phyloP scores from a whole-genome alignment of 805 yeast species.

The Nakazawaea laoshanensis region DNA sequence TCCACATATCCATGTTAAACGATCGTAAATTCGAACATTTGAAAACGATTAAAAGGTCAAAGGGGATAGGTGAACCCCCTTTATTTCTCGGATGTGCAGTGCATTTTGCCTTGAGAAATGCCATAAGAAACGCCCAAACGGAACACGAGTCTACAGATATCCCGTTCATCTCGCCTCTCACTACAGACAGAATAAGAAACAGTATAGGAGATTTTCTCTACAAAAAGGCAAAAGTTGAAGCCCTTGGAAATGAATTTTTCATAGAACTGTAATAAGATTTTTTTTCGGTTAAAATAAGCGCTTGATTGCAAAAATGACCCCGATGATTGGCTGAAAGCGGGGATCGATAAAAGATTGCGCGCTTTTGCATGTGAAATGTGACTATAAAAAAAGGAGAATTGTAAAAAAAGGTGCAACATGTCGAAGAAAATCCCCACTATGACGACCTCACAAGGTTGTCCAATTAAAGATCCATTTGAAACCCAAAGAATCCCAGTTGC shows the following conservation, averaged over 20 bases:
- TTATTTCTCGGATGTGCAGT: slow-evolving; percentile 33
- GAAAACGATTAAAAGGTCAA: slow-evolving; percentile 33
- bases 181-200: slow-evolving; percentile 33
- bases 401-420: slow-evolving; percentile 17
- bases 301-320: too few relatives aligned
- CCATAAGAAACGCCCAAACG: slow-evolving; percentile 26
- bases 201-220: slow-evolving; percentile 28
- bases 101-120: slow-evolving; percentile 36
- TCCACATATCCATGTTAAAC: slow-evolving; percentile 30
- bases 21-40: slow-evolving; percentile 33
- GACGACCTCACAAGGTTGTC: slow-evolving; percentile 70
- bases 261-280: slow-evolving; percentile 19
- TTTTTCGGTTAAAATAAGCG: too few relatives aligned
- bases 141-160: slow-evolving; percentile 16
- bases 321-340: too few relatives aligned
- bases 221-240: slow-evolving; percentile 21
- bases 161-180: slow-evolving; percentile 29
- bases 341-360: too few relatives aligned
- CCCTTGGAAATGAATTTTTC: slow-evolving; percentile 24
- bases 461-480: slow-evolving; percentile 69
- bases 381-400: too few relatives aligned
- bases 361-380: too few relatives aligned
- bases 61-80: slow-evolving; percentile 47
- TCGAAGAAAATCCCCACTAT: slow-evolving; percentile 37
- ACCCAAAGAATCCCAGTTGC: slow-evolving; percentile 62